Percentiles rank a stretch among this genome's conserved stretches.
phyloP scores from a whole-genome alignment of 1,284 basidiomycete species.

The Cryptococcus hybrid region DNA sequence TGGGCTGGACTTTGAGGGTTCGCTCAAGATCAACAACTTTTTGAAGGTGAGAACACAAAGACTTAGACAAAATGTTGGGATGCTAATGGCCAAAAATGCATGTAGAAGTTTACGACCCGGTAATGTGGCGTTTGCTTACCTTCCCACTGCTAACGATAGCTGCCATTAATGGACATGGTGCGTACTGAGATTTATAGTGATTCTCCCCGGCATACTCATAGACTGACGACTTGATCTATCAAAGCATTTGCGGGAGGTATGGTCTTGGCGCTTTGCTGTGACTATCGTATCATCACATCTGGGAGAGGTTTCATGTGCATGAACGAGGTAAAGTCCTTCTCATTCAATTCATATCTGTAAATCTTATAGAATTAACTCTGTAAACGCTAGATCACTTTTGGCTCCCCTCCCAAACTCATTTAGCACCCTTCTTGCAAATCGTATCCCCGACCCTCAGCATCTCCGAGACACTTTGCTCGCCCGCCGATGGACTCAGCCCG shows the following conservation, averaged over 20 bases:
- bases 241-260: slow-evolving; percentile 79
- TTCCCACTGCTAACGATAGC: slow-evolving; percentile 64
- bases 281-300: slow-evolving; percentile 87
- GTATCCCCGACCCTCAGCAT: slow-evolving; percentile 61
- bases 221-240: not conserved
- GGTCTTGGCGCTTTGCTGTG: slow-evolving; percentile 75
- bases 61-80: not conserved
- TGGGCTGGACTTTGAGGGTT: slow-evolving; percentile 70
- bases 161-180: slow-evolving; percentile 79
- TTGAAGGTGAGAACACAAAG: slow-evolving; percentile 59
- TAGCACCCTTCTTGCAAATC: slow-evolving; percentile 63
- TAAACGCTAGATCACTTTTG: slow-evolving; percentile 67
- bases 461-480: slow-evolving; percentile 77
- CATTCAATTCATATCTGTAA: not conserved
- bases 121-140: slow-evolving; percentile 44
- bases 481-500: slow-evolving; percentile 72
- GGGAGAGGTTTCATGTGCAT: slow-evolving; percentile 82
- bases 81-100: not conserved
- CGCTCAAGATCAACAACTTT: slow-evolving; percentile 67
- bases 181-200: slow-evolving; percentile 7
- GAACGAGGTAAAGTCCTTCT: slow-evolving; percentile 69
- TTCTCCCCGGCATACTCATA: not conserved
- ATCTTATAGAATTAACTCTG: not conserved
- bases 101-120: slow-evolving; percentile 47
- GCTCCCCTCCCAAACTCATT: slow-evolving; percentile 75